Percentiles rank a stretch among this genome's conserved stretches.
These are phyloP conservation scores for Naganishia liquefaciens DNA, from an alignment of 1,284 basidiomycete species.

Conservation along the genomic window DNA sequence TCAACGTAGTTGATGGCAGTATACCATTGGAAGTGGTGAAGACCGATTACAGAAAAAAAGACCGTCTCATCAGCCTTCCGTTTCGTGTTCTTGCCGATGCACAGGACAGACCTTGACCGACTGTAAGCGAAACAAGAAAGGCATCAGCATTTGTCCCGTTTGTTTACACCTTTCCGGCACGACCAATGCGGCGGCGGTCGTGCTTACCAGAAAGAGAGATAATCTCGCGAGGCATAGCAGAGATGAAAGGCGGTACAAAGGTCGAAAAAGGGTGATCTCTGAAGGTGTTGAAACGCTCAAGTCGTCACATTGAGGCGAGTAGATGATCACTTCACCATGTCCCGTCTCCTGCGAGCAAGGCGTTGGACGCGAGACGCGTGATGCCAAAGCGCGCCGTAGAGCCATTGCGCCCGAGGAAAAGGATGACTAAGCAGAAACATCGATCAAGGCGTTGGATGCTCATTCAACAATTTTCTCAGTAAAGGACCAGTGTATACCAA, in stretches of 20 bases:
- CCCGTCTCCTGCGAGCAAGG: not conserved
- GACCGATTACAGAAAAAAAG: not conserved
- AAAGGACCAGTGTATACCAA: not conserved
- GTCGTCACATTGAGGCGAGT: not conserved
- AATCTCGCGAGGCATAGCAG: conserved; percentile 25
- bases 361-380: conserved; percentile 9
- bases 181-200: too few relatives aligned
- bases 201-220: conserved; percentile 27
- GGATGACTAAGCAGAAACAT: conserved; percentile 9
- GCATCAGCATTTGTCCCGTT: not conserved
- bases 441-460: not conserved
- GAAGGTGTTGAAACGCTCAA: not conserved
- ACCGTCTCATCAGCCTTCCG: not conserved
- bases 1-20: not conserved
- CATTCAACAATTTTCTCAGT: conserved; percentile 3
- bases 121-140: not conserved
- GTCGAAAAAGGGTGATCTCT: not conserved
- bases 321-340: not conserved
- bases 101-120: conserved; percentile 16
- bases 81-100: too few relatives aligned
- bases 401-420: not conserved
- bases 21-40: not conserved
- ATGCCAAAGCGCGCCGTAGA: conserved; percentile 8
- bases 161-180: conserved; percentile 4
- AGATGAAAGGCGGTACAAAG: not conserved